A percentile compares a stretch with the other conserved stretches of the same genome.
Evolutionary conservation across 331 rosid genomes (phyloP).

Genomic region (Rhamnella rubrinervis): DNA sequence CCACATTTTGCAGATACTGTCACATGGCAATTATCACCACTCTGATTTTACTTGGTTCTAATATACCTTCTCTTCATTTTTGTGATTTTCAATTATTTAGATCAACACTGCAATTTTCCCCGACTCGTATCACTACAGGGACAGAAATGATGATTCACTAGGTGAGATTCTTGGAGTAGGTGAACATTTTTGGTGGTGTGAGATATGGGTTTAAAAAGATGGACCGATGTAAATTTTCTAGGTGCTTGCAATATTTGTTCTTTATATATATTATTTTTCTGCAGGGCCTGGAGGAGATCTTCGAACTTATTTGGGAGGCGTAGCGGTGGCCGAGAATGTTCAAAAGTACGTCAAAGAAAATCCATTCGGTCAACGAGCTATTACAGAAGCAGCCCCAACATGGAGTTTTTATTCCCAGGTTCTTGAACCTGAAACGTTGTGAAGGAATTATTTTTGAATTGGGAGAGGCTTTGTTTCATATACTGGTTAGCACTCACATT

Average conservation of each 20-base stretch:
- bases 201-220: not conserved
- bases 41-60: slow-evolving; percentile 4
- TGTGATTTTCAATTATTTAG: slow-evolving; percentile 41
- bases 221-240: not conserved
- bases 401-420: slow-evolving; percentile 55
- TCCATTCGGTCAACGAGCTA: slow-evolving; percentile 73
- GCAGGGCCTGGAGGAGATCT: slow-evolving; percentile 81
- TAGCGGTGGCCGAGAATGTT: slow-evolving; percentile 59
- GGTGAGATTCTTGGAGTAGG: slow-evolving; percentile 52
- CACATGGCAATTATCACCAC: not conserved
- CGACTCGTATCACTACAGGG: slow-evolving; percentile 36
- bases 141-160: slow-evolving; percentile 50
- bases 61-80: slow-evolving; percentile 20
- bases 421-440: not conserved
- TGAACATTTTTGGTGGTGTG: not conserved
- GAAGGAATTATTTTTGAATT: too few species aligned
- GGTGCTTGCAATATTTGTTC: not conserved
- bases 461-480: too few species aligned
- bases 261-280: not conserved
- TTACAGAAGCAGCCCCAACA: slow-evolving; percentile 50
- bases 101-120: slow-evolving; percentile 80
- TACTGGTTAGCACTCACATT: too few species aligned
- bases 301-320: slow-evolving; percentile 56
- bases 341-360: slow-evolving; percentile 52
- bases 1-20: not conserved